Base-by-base conservation (phyloP, 2,329 filamentous ascomycete genomes). In the Thielaviopsis euricoi region DNA sequence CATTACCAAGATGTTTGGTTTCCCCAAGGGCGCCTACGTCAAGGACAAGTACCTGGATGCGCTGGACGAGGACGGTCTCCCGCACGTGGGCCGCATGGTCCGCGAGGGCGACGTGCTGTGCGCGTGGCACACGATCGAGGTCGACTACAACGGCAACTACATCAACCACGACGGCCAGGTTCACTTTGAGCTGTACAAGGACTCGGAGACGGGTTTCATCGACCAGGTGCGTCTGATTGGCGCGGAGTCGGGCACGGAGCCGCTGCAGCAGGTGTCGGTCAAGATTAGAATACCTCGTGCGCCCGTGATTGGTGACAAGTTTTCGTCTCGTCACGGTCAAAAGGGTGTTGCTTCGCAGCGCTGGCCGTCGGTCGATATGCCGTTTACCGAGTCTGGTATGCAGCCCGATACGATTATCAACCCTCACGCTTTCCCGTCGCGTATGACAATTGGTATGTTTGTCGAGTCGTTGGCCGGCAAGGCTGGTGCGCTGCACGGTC, bases 391-490 rank as follows among this genome's bases (percentile, higher is more conserved):
- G 73, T 87, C 86, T 6, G 93, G 93, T 57, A 97, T 98, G 61
- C 90, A 96, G 67, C 93, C 93, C 10, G 93, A 98, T 71, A 79
- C 95, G 66, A 98, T 98, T 71, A 98, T 98, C 77, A 98, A 98
- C 74, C 93, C 93, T 48, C 93, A 98, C 78, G 93, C 93, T 67
- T 98, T 98, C 79, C 93, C 93, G 7, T 97, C 91, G 52, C 90
- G 93, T 72, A 98, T 98, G 93, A 98, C 93, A 21, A 98, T 98
- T 68, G 93, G 93, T 67, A 97, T 97, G 88, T 97, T 98, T 71
- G 83, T 98, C 67, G 93, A 98, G 74, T 96, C 90, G 5, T 79
- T 98, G 56, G 93, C 93, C 10, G 93, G 93, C 61, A 98, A 98
- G 74, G 83, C 91, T 10, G 93, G 93, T 52, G 87, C 91, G 15